Percentiles rank a stretch among this genome's conserved stretches.
These are phyloP conservation scores for Orbilia javanica DNA, from an alignment of 2,329 filamentous ascomycete species.

Conservation along the genomic window DNA sequence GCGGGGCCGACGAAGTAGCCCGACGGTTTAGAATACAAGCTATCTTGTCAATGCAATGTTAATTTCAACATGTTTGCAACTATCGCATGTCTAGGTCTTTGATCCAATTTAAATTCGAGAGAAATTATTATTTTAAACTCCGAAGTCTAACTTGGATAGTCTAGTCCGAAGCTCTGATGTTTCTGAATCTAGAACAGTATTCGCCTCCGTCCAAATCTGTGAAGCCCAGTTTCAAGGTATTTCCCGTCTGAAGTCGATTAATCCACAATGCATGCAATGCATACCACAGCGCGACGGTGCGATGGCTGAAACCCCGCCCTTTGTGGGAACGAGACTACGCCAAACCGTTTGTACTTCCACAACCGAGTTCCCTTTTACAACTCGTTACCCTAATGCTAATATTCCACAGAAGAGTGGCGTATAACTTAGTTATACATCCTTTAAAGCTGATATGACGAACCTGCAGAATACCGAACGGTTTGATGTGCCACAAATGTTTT, in stretches of 20 bases:
- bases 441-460: slow-evolving; percentile 10
- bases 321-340: too few species aligned
- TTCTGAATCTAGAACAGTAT: slow-evolving; percentile 32
- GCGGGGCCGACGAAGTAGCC: slow-evolving; percentile 4
- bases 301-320: slow-evolving; percentile 49
- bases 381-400: slow-evolving; percentile 2
- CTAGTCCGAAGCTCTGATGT: slow-evolving; percentile 31
- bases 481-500: slow-evolving; percentile 32
- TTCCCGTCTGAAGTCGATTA: slow-evolving; percentile 1
- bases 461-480: slow-evolving; percentile 12
- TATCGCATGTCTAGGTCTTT: neutral
- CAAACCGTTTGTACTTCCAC: slow-evolving; percentile 41
- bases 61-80: slow-evolving; percentile 11
- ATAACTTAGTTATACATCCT: neutral
- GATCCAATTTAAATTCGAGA: neutral
- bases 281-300: slow-evolving; percentile 19
- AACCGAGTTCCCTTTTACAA: slow-evolving; percentile 13
- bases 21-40: neutral
- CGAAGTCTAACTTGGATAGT: slow-evolving; percentile 33
- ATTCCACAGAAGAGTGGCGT: slow-evolving; percentile 8
- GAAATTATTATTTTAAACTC: slow-evolving; percentile 37
- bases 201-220: neutral
- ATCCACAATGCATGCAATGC: slow-evolving; percentile 24
- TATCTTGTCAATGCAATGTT: slow-evolving; percentile 9
- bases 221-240: neutral